Evolutionary conservation across 805 yeast genomes (phyloP).

Genomic region (Jamesozyma jinghongensis): DNA sequence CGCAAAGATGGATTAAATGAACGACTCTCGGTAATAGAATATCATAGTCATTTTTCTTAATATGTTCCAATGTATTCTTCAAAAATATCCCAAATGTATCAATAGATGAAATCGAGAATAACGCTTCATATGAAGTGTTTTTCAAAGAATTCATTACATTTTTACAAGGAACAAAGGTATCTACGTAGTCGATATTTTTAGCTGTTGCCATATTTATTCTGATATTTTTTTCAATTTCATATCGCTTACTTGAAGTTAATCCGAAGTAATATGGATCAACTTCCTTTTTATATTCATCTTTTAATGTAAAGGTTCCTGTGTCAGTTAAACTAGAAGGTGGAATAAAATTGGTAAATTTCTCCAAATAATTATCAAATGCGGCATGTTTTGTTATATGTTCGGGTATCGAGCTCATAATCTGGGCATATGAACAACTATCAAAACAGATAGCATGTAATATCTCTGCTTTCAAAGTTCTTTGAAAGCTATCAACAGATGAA

Average conservation of each 20-base stretch:
- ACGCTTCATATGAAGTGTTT: constrained; percentile 33
- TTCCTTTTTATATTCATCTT: constrained; percentile 40
- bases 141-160: constrained; percentile 28
- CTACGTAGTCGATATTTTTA: constrained; percentile 33
- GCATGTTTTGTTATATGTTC: constrained; percentile 69
- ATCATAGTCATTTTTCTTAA: constrained; percentile 39
- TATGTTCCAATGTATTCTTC: constrained; percentile 38
- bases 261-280: constrained; percentile 82
- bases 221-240: constrained; percentile 65
- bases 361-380: constrained; percentile 55
- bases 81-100: constrained; percentile 46
- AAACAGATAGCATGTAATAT: constrained; percentile 79
- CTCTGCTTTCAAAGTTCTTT: constrained; percentile 50
- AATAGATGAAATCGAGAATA: constrained; percentile 47
- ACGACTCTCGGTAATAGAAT: constrained; percentile 48
- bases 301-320: constrained; percentile 58
- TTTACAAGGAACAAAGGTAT: constrained; percentile 51
- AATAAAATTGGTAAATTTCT: constrained; percentile 48
- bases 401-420: constrained; percentile 58
- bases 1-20: constrained; percentile 61
- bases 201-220: constrained; percentile 41
- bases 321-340: constrained; percentile 53
- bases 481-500: constrained; percentile 40
- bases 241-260: constrained; percentile 67
- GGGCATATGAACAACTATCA: constrained; percentile 61